phyloP scores from a whole-genome alignment of 768 basidiomycete genomes.

The Trametes punicea region DNA sequence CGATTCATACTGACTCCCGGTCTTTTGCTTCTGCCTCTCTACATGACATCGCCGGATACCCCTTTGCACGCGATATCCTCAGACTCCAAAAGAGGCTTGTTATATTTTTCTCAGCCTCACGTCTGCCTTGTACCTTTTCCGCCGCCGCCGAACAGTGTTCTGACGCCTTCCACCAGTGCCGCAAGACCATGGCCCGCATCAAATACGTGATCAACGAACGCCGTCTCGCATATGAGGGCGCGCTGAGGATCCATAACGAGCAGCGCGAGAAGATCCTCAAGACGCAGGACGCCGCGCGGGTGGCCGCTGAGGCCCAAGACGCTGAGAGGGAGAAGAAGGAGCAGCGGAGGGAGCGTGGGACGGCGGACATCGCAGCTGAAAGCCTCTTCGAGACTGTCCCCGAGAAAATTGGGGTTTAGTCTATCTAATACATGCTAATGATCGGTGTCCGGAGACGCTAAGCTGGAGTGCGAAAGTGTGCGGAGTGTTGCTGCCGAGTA shows the following conservation, averaged over 20 bases:
- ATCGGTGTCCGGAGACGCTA: too few species aligned
- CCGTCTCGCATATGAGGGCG: conserved; percentile 77
- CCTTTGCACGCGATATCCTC: too few species aligned
- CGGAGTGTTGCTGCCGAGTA: too few species aligned
- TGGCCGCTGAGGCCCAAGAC: conserved; percentile 12
- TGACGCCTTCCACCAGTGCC: conserved; percentile 48
- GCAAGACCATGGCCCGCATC: conserved; percentile 96
- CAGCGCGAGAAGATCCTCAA: conserved; percentile 16
- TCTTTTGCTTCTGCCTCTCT: not conserved
- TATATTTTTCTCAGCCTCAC: too few species aligned
- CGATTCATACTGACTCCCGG: not conserved
- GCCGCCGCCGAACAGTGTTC: too few species aligned
- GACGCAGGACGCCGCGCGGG: conserved; percentile 7
- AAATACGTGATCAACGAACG: conserved; percentile 92
- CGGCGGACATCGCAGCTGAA: conserved; percentile 17
- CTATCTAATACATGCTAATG: not conserved
- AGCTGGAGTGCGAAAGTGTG: not conserved
- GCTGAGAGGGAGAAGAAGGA: conserved; percentile 16
- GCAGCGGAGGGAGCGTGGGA: conserved; percentile 8
- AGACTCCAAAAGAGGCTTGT: too few species aligned
- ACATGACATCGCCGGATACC: too few species aligned
- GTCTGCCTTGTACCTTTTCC: too few species aligned
- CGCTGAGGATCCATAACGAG: conserved; percentile 33
- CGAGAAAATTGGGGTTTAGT: not conserved
- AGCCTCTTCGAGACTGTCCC: conserved; percentile 24